Percentiles rank a stretch among this genome's conserved stretches.
Conservation (phyloP, 1,139 yeast species). For the Maudiozyma humilis region DNA sequence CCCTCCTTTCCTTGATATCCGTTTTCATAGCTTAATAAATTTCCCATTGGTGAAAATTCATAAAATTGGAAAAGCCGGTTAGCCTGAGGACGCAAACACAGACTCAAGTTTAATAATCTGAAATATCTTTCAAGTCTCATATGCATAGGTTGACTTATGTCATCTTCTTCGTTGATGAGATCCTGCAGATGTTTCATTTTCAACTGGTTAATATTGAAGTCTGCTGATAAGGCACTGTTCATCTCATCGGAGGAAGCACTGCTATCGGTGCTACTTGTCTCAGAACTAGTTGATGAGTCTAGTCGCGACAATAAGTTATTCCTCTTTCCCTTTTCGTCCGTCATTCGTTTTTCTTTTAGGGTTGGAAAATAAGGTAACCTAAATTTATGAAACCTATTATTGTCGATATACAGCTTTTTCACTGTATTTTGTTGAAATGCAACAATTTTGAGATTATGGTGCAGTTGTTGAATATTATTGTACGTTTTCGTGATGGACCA, state of each 20-base stretch:
- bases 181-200: slow-evolving; percentile 28
- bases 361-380: slow-evolving; percentile 31
- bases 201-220: slow-evolving; percentile 20
- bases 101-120: slow-evolving; percentile 46
- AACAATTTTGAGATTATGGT: slow-evolving; percentile 54
- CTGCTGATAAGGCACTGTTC: slow-evolving; percentile 10
- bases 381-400: slow-evolving; percentile 19
- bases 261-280: neutral
- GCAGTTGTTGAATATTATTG: slow-evolving; percentile 62
- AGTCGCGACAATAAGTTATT: neutral
- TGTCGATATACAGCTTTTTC: slow-evolving; percentile 21
- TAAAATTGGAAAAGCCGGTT: slow-evolving; percentile 77
- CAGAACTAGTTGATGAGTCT: too few relatives aligned
- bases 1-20: slow-evolving; percentile 89
- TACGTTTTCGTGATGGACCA: slow-evolving; percentile 76
- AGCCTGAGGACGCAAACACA: slow-evolving; percentile 71
- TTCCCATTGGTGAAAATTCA: slow-evolving; percentile 82
- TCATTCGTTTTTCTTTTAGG: slow-evolving; percentile 14
- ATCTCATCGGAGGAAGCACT: neutral
- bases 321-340: neutral
- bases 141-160: slow-evolving; percentile 25
- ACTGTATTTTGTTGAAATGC: slow-evolving; percentile 33
- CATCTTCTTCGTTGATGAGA: slow-evolving; percentile 26
- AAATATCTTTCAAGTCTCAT: slow-evolving; percentile 52
- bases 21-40: slow-evolving; percentile 73